Evolutionary conservation across 176 grass and related monocot species (phyloP), one percentile per base, ranked within the genome.

Genomic region (Oryza australiensis): DNA sequence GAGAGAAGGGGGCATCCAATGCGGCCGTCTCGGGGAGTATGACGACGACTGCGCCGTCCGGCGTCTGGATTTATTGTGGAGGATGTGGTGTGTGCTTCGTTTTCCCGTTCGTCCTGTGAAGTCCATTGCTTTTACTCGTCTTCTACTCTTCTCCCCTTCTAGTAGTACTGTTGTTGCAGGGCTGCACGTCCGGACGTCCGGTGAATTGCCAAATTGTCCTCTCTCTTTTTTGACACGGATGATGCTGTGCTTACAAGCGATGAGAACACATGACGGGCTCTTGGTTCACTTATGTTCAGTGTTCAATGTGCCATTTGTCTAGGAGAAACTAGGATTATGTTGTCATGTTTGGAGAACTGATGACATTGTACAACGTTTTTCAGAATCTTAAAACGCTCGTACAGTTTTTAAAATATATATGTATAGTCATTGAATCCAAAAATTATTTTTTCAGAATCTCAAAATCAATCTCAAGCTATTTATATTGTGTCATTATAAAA

Each of bases 11-110:
- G 40, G 87, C 78, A 89, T 89, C 87, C 83, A 86, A 89, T 79
- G 86, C 68, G 71, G 71, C 46, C 62, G 82, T 55, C 82, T 85
- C 78, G 71, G 66, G 77, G 70, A 89, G 68, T 5, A 68, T 64
- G 82, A 66, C 68, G 80, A 42, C 70, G 40, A 76, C 33, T 62
- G 71, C 62, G 78, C 77, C 42, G 73, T 72, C 76, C 45, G 75
- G 75, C 43, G 46, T 12, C 26, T 37, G 74, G 28, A 79, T 86
- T 86, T 90, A 90, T 83, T 82, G 79, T 12, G 68, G 67, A 46
- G 62, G 3, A 75, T 38, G 42, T 1, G 41, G 20, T 26, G 20
- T 57, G 22, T 10, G 41, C 49, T 15, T 30, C 22, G 5, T 63
- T 38, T 53, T 34, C 29, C 18, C 7, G 5, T 30, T 30, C 32